These are phyloP conservation scores for Schizosaccharomyces pombe DNA, from an alignment of 805 yeast species.

Conservation along the genomic window ASM294v3 CU329670.1:4041501-4042000, in stretches of 20 bases:
- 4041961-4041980: too few relatives aligned
- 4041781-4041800: background rate
- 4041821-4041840: too few relatives aligned
- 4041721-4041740: constrained; percentile 49
- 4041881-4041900: too few relatives aligned
- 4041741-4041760: constrained; percentile 6
- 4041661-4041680: constrained; percentile 36
- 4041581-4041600: constrained; percentile 21
- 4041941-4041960: too few relatives aligned
- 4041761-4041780: background rate
- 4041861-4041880: too few relatives aligned
- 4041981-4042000: too few relatives aligned
- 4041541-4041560: constrained; percentile 30
- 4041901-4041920: too few relatives aligned
- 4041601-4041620: constrained; percentile 35
- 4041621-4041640: constrained; percentile 29
- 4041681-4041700: constrained; percentile 47
- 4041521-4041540: constrained; percentile 29
- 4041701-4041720: background rate
- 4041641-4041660: constrained; percentile 33
- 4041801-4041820: background rate
- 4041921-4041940: too few relatives aligned
- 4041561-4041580: constrained; percentile 35
- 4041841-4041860: too few relatives aligned
- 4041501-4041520: constrained; percentile 41